Percentiles rank a stretch among this genome's conserved stretches.
Evolutionary conservation across 345 rosid species (phyloP).

Genomic region (Arabidopsis arenosa): DNA sequence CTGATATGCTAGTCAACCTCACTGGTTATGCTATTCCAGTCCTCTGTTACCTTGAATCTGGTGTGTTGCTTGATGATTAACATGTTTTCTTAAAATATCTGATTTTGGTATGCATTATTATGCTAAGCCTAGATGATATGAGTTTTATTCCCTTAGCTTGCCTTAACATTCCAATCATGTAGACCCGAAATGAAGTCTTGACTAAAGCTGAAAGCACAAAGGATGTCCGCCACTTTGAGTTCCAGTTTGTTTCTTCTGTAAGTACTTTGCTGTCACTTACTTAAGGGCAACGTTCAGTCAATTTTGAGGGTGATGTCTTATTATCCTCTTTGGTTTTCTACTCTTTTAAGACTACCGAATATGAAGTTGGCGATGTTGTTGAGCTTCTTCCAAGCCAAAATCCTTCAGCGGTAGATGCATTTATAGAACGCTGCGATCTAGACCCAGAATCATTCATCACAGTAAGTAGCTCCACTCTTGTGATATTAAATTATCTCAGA

Average conservation of each 20-base stretch:
- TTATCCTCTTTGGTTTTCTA: slow-evolving; percentile 12
- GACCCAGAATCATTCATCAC: slow-evolving; percentile 79
- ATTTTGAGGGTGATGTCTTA: slow-evolving; percentile 14
- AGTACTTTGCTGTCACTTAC: slow-evolving; percentile 44
- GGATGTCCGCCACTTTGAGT: slow-evolving; percentile 93
- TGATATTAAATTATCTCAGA: slow-evolving; percentile 4
- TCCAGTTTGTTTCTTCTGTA: slow-evolving; percentile 76
- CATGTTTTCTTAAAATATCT: neutral
- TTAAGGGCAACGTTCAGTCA: slow-evolving; percentile 1
- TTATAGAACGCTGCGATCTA: slow-evolving; percentile 72
- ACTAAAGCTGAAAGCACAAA: slow-evolving; percentile 64
- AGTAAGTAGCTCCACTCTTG: slow-evolving; percentile 48
- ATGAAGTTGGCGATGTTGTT: slow-evolving; percentile 87
- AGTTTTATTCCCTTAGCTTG: neutral
- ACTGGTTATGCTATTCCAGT: slow-evolving; percentile 12
- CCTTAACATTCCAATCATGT: slow-evolving; percentile 33
- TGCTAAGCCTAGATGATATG: slow-evolving; percentile 14
- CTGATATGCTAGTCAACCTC: neutral
- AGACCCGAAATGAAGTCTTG: slow-evolving; percentile 69
- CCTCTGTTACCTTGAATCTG: slow-evolving; percentile 8
- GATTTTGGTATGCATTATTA: slow-evolving; percentile 11
- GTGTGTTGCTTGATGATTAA: slow-evolving; percentile 14
- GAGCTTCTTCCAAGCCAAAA: slow-evolving; percentile 85
- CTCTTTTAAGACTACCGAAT: slow-evolving; percentile 55
- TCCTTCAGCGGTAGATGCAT: slow-evolving; percentile 68